Conservation (phyloP, 106 monocot species). For the Platanthera zijinensis region DNA sequence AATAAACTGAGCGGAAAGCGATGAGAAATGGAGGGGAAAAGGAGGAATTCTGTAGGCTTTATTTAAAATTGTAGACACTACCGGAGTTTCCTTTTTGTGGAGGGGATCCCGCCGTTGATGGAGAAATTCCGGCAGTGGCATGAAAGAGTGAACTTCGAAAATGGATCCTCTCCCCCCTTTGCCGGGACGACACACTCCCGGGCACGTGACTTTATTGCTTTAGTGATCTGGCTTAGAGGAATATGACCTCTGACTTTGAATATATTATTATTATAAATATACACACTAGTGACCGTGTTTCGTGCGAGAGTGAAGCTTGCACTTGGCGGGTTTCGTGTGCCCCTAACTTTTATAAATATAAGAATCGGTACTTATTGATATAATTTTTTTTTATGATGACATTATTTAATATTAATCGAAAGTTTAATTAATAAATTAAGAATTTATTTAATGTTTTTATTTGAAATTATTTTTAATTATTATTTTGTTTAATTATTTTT, state of each 20-base stretch:
- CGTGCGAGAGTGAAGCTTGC: too few relatives aligned
- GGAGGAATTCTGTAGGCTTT: not conserved
- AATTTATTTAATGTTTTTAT: too few relatives aligned
- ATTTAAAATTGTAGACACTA: not conserved
- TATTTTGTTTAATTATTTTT: too few relatives aligned
- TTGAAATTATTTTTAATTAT: too few relatives aligned
- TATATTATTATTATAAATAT: too few relatives aligned
- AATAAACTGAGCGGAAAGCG: conserved; percentile 1
- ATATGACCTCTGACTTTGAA: not conserved
- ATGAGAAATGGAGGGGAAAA: not conserved
- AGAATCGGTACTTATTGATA: too few relatives aligned
- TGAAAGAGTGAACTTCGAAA: not conserved
- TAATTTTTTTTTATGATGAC: too few relatives aligned
- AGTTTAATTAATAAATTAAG: too few relatives aligned
- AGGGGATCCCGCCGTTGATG: not conserved
- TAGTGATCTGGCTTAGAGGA: not conserved
- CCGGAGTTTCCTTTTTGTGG: not conserved
- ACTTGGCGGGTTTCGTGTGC: too few relatives aligned
- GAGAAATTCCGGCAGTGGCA: not conserved
- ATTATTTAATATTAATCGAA: too few relatives aligned
- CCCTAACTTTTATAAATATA: too few relatives aligned
- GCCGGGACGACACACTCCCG: not conserved
- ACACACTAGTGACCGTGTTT: too few relatives aligned
- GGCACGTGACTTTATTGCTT: not conserved
- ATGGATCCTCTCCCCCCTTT: not conserved